Evolutionary conservation across 441 rosid genomes (phyloP), one percentile per base, ranked within the genome.

Genomic region (Mallotus repandus): DNA sequence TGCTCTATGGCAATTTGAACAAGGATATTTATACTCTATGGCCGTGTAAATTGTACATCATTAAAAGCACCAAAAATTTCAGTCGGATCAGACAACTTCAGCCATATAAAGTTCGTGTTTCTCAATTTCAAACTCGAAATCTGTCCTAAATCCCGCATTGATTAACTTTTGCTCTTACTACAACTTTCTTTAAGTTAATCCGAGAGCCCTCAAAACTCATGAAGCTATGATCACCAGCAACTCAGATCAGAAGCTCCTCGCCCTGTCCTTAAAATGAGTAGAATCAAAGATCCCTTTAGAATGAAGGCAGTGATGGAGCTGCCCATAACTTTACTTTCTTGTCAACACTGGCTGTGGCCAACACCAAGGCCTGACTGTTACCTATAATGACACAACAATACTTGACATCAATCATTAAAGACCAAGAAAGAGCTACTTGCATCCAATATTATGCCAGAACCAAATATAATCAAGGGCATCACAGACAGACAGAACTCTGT

Each of bases 251-350:
- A 49, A 76, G 65, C 80, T 66, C 63, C 21, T 62, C 21, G 2
- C 32, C 64, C 43, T 10, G 22, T 35, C 50, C 53, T 61, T 19
- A 8, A 66, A 61, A 55, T 38, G 64, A 73, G 76, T 22, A 2
- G 7, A 16, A 41, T 7, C 19, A 16, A 18, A 43, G 1, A 62
- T 15, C 50, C 25, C 63, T 57, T 78, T 70, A 72, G 8, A 70
- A 58, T 50, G 74, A 22, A 19, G 66, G 63, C 59, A 75, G 81
- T 6, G 87, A 79, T 48, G 98, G 97, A 69, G 90, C 89, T 67
- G 83, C 90, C 98, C 99, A 95, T 66, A 95, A 79, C 86, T 91
- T 95, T 74, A 95, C 96, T 79, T 91, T 95, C 85, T 95, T 91
- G 90, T 95, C 99, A 55, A 72, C 84, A 54, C 97, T 81, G 54